Conservation (phyloP, 1,139 yeast species). For the Eremothecium gossypii region DNA sequence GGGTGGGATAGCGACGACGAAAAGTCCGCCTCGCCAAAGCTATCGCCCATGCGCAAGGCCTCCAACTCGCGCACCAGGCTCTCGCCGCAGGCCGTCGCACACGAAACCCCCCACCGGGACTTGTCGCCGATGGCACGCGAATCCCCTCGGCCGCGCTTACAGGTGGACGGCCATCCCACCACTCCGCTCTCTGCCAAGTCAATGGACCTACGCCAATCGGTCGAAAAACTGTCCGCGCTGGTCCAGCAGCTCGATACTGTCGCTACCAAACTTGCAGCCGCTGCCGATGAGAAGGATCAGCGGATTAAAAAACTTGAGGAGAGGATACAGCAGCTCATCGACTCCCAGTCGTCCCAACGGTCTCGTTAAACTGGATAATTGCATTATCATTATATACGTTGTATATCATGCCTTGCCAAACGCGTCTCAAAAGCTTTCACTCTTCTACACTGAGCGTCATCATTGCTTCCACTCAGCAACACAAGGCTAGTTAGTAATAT, state of each 20-base stretch:
- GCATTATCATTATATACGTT: too few relatives aligned
- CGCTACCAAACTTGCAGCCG: constrained; percentile 41
- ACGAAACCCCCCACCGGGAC: constrained; percentile 16
- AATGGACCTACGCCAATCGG: constrained; percentile 58
- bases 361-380: too few relatives aligned
- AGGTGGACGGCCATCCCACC: constrained; percentile 13
- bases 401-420: too few relatives aligned
- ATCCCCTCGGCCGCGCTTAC: not conserved
- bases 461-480: too few relatives aligned
- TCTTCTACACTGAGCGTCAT: too few relatives aligned
- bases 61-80: constrained; percentile 3
- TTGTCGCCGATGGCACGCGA: not conserved
- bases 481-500: too few relatives aligned
- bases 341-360: too few relatives aligned
- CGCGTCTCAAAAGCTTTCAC: too few relatives aligned
- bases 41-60: constrained; percentile 1
- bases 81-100: constrained; percentile 9
- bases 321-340: constrained; percentile 33
- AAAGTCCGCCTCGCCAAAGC: constrained; percentile 7
- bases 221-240: constrained; percentile 51
- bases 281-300: constrained; percentile 55
- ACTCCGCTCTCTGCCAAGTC: constrained; percentile 29
- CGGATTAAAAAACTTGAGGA: constrained; percentile 40
- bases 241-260: constrained; percentile 50
- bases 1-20: constrained; percentile 34